Conservation (phyloP, 2,329 filamentous ascomycete genomes). For the Paecilomyces niveus region DNA sequence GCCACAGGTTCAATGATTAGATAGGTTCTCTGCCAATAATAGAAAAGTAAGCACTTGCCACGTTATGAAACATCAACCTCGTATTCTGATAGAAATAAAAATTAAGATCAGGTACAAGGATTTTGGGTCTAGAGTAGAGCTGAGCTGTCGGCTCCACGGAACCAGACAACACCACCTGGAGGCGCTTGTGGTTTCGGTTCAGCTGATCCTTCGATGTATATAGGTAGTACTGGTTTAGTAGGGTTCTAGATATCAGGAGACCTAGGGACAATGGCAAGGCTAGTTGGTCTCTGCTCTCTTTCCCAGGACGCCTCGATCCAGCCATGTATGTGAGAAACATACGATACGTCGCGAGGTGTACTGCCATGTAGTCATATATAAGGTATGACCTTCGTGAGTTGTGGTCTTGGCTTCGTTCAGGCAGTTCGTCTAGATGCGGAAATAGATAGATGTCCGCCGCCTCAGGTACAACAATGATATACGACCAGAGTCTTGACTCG, state of each 20-base stretch:
- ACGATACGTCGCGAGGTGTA: no score
- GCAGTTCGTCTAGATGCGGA: no score
- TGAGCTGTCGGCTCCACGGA: not conserved
- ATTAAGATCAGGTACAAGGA: not conserved
- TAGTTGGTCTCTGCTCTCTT: not conserved
- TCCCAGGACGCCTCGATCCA: not conserved
- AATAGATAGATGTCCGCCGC: no score
- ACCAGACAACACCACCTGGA: not conserved
- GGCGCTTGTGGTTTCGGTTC: not conserved
- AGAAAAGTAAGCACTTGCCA: not conserved
- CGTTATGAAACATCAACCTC: not conserved
- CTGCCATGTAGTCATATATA: no score
- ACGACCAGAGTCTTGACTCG: not conserved
- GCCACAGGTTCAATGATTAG: not conserved
- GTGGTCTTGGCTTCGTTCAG: no score
- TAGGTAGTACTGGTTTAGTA: not conserved
- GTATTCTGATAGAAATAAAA: not conserved
- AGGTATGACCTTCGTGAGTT: no score
- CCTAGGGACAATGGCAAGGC: not conserved
- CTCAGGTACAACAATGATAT: not conserved
- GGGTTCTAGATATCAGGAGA: not conserved
- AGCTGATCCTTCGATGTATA: not conserved
- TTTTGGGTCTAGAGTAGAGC: not conserved
- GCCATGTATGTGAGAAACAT: no score
- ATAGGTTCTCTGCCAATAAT: not conserved